These are phyloP conservation scores for Isatis tinctoria DNA, from an alignment of 345 rosid species.

Conservation along the genomic window DNA sequence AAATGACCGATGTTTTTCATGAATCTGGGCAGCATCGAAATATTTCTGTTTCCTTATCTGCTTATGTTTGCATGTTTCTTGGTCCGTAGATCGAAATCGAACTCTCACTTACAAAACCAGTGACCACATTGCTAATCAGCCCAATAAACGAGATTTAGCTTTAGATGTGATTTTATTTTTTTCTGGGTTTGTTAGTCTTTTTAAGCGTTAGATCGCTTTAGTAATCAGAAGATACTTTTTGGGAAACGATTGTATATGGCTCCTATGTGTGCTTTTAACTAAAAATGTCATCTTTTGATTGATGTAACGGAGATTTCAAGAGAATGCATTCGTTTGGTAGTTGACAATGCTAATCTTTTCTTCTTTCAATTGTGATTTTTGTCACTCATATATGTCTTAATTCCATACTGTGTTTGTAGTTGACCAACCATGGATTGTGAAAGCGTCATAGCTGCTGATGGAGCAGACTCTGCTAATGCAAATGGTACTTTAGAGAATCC, in stretches of 20 bases:
- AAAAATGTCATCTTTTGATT: no score
- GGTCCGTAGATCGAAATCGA: neutral
- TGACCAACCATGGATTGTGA: neutral
- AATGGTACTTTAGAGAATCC: neutral
- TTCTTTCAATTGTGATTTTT: no score
- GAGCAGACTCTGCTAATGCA: neutral
- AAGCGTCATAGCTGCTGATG: neutral
- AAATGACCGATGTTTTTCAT: neutral
- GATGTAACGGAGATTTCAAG: no score
- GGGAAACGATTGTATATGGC: no score
- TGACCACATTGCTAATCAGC: neutral
- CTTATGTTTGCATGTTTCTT: neutral
- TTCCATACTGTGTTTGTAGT: neutral
- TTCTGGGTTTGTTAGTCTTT: no score
- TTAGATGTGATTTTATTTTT: neutral
- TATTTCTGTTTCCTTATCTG: neutral
- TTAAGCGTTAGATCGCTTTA: neutral
- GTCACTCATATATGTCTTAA: no score
- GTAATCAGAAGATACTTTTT: no score
- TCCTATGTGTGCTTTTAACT: no score
- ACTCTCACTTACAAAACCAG: neutral
- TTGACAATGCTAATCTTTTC: no score
- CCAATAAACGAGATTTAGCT: neutral
- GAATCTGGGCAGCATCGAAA: neutral
- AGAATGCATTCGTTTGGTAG: no score